Base-by-base conservation (phyloP, 1,284 basidiomycete species). In the Marasmius sp. region DNA sequence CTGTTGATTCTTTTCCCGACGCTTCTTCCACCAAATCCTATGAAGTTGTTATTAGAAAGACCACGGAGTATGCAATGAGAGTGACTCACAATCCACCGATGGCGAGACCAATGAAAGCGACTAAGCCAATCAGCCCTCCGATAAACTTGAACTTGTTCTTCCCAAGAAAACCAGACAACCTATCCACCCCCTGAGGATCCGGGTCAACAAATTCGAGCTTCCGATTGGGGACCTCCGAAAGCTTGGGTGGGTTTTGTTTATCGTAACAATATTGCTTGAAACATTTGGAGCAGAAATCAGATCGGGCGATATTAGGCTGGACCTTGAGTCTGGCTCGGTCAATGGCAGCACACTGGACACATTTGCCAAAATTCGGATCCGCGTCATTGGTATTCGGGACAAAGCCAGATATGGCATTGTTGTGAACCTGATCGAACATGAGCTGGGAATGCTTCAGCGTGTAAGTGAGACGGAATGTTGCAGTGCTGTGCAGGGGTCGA, bases 251-350 rank as follows among this genome's bases (percentile, higher is more conserved):
- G 62, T 81, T 77, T 16, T 68, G 61, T 10, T 83, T 80, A 69
- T 85, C 78, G 68, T 74, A 86, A 68, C 85, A 86, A 62, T 85
- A 85, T 65, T 81, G 81, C 52, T 77, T 66, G 73, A 86, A 85
- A 64, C 84, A 85, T 52, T 74, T 66, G 5, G 71, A 61, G 69
- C 85, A 86, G 39, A 79, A 65, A 5, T 73, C 67, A 14, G 84
- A 85, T 22, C 83, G 80, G 3, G 71, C 51, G 6, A 81, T 64
- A 1, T 69, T 34, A 2, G 77, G 76, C 6, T 67, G 69, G 11
- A 72, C 54, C 62, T 78, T 79, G 54, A 71, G 59, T 27, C 84
- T 77, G 9, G 78, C 79, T n/a, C 84, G 81, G 68, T 86, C 84
- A 62, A 86, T 74, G 37, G 78, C 80, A 33, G 81, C 83, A 65